phyloP scores from a whole-genome alignment of 1,284 basidiomycete genomes.

The Garcileccinum viscosum region DNA sequence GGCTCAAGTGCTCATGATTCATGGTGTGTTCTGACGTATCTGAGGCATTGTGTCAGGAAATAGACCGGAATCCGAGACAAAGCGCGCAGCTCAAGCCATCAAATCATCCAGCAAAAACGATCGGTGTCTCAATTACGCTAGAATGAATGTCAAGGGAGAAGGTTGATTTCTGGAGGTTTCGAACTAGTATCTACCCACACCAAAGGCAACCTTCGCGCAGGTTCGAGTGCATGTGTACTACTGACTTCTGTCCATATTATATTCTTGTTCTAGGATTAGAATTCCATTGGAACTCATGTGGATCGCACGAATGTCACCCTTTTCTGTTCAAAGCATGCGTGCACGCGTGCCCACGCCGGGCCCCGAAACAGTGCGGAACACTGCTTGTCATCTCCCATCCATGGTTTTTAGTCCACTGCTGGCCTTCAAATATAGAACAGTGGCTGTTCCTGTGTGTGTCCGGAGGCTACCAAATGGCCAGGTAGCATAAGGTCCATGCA shows the following conservation, averaged over 20 bases:
- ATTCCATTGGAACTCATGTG: background rate
- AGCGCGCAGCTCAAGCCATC: background rate
- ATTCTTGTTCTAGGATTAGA: background rate
- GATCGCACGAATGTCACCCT: background rate
- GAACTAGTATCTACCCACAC: background rate
- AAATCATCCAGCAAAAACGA: background rate
- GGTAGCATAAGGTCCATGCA: constrained; percentile 1
- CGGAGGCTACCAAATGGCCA: background rate
- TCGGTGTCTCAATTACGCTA: background rate
- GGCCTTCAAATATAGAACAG: constrained; percentile 2
- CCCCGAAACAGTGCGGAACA: background rate
- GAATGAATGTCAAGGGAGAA: background rate
- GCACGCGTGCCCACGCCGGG: background rate
- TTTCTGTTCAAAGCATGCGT: background rate
- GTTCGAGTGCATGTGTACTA: background rate
- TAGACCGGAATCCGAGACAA: background rate
- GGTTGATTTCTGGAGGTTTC: background rate
- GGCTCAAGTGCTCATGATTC: no score
- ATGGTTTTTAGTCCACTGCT: background rate
- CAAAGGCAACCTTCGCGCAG: background rate
- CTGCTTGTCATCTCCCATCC: background rate
- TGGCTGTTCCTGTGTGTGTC: background rate
- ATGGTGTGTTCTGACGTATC: background rate
- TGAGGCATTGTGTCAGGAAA: background rate
- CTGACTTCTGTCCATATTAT: background rate